Evolutionary conservation across 352 stramenopile genomes (phyloP), one percentile per base, ranked within the genome.

Genomic region (Pythium aquatile): DNA sequence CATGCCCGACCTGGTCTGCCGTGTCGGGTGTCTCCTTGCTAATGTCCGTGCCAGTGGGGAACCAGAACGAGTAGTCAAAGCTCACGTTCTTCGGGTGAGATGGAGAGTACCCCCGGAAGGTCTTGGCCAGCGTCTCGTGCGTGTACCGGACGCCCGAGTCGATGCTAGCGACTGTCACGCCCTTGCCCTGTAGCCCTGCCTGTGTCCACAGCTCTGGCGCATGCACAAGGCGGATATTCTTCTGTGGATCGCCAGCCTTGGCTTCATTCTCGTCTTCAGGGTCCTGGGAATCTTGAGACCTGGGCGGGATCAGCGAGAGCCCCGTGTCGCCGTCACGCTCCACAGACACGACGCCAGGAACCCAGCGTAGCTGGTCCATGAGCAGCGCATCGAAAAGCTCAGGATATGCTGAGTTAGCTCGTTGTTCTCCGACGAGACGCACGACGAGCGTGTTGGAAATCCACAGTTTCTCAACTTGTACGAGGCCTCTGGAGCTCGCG

Each of bases 51-150:
- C 69, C 72, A 1, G 72, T 69, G 9, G 76, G 72, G 52, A 89
- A 83, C 83, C 83, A 90, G 47, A 90, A 90, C 9, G 83, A 60
- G 58, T 92, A 90, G 76, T 90, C 83, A 32, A 84, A 88, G 7
- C 67, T 69, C 39, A 85, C 65, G 1, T 65, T 69, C 1, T 64
- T 65, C 20, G 75, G 55, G 8, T 71, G 53, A 16, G 20, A 8
- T 2, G 17, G 24, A 5, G 29, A n/a, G 17, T 32, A 40, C 1
- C 57, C 58, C 29, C 81, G 70, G 55, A 88, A 92, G 7, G 46
- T 78, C 17, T 67, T 51, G 58, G 53, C 57, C 39, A 92, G 55
- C 17, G 76, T 72, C 32, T 88, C 75, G 57, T 92, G 83, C 0
- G 83, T 81, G 72, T 89, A 90, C 14, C 83, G 76, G 39, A 90